A percentile compares a stretch with the other conserved stretches of the same genome.
Evolutionary conservation across 495 filamentous ascomycete species (phyloP).

Genomic region (Xylaria palmicola): DNA sequence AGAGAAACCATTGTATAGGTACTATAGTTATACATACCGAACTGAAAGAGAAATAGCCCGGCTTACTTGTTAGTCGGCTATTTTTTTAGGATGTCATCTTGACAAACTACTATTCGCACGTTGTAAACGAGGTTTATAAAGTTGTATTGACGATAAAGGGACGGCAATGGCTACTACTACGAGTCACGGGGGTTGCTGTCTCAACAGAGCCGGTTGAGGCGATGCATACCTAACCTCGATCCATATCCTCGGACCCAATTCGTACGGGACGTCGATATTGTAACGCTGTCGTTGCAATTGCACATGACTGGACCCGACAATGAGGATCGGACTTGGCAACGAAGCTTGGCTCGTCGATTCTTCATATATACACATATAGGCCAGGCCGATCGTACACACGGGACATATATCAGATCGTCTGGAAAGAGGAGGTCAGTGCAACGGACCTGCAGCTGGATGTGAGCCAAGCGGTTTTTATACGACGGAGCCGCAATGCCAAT

Average conservation of each 20-base stretch:
- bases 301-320: constrained; percentile 5
- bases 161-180: neutral
- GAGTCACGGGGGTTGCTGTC: neutral
- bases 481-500: constrained; percentile 1
- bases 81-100: neutral
- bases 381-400: neutral
- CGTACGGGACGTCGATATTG: neutral
- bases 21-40: too few species aligned
- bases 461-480: constrained; percentile 11
- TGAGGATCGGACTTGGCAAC: constrained; percentile 8
- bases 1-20: neutral
- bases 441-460: constrained; percentile 6
- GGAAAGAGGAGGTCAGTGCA: constrained; percentile 9
- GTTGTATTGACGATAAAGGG: constrained; percentile 5
- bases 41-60: neutral
- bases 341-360: constrained; percentile 9
- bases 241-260: neutral
- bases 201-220: too few species aligned
- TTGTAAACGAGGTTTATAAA: neutral
- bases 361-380: neutral
- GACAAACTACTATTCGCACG: neutral
- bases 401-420: neutral
- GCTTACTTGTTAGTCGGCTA: neutral
- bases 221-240: too few species aligned
- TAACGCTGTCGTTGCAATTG: neutral